Evolutionary conservation across 257 asterid species (phyloP), one percentile per base, ranked within the genome.

Genomic region (Nicotiana obtusifolia): DNA sequence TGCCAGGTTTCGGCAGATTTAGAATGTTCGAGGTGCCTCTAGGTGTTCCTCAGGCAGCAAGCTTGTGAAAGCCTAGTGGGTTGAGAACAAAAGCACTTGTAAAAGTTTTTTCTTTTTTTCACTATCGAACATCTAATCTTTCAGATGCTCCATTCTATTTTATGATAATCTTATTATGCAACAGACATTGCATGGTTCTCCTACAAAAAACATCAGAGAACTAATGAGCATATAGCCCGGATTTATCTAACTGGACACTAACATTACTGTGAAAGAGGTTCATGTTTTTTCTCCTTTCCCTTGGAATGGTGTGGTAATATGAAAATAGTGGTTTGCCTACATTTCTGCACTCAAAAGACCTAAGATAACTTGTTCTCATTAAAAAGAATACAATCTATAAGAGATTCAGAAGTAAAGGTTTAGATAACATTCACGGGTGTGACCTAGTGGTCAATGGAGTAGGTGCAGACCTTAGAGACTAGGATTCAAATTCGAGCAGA

Each of bases 61-160:
- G 53, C 53, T 67, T 4, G 33, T 19, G 16, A 20, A 69, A 16
- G 10, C 31, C 33, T 41, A n/a, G 1, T 69, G 33, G 33, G 41
- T 69, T 69, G 77, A 69, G 77, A 69, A 37, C 77, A 68, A 22
- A 41, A 41, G 57, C 57, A 41, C n/a, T n/a, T n/a, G 57, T 69
- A n/a, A 26, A 20, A 56, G 62, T 56, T 19, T 19, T 19, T 19
- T 30, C 31, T 19, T 7, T 56, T 17, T 11, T 11, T 5, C 62
- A 19, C 24, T 56, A 19, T 19, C 2, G 22, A 19, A 19, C 22
- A 56, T 30, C 19, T 17, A 56, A 24, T 56, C 62, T 56, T 17
- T 56, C 24, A 56, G 62, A 19, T 56, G 9, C 62, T 56, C 62
- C 60, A 17, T 56, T 15, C 24, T 19, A 56, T 56, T 56, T 15